phyloP scores from a whole-genome alignment of 2,329 filamentous ascomycete species.

The Fusarium cicatricum region DNA sequence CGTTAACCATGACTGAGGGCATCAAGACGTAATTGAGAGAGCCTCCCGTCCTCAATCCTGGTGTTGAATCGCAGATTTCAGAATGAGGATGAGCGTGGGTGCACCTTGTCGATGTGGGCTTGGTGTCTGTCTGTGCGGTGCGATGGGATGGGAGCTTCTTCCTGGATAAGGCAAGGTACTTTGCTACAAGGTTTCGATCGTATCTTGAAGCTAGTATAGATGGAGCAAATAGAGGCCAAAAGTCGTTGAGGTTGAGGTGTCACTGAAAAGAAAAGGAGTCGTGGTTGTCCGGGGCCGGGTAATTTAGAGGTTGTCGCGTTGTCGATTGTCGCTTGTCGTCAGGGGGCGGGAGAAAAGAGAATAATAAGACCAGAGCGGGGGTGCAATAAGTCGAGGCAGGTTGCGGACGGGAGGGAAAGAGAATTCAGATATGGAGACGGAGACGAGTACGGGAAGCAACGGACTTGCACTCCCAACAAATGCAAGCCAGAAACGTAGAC shows the following conservation, averaged over 20 bases:
- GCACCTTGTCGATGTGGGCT: conserved; percentile 21
- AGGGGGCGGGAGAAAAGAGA: conserved; percentile 31
- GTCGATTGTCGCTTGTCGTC: conserved; percentile 16
- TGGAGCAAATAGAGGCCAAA: conserved; percentile 8
- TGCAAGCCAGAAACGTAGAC: conserved; percentile 14
- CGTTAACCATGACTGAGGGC: conserved; percentile 38
- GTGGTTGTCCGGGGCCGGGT: conserved; percentile 4
- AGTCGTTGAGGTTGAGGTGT: not conserved
- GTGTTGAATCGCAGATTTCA: conserved; percentile 17
- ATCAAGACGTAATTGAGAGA: conserved; percentile 23
- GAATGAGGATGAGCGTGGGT: conserved; percentile 20
- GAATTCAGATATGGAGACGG: not conserved
- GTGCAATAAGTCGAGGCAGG: conserved; percentile 29
- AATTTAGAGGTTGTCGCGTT: conserved; percentile 32
- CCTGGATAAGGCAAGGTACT: not conserved
- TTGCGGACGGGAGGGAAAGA: conserved; percentile 1
- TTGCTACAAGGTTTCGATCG: not conserved
- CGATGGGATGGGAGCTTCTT: not conserved
- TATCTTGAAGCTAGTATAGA: conserved; percentile 1
- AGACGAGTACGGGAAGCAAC: conserved; percentile 13
- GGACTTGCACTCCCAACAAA: conserved; percentile 20
- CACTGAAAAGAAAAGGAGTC: conserved; percentile 13
- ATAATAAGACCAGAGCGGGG: conserved; percentile 31
- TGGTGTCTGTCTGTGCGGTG: conserved; percentile 15
- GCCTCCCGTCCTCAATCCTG: conserved; percentile 21